Evolutionary conservation across 176 grass and related monocot genomes (phyloP).

Genomic region (Poa pratensis): DNA sequence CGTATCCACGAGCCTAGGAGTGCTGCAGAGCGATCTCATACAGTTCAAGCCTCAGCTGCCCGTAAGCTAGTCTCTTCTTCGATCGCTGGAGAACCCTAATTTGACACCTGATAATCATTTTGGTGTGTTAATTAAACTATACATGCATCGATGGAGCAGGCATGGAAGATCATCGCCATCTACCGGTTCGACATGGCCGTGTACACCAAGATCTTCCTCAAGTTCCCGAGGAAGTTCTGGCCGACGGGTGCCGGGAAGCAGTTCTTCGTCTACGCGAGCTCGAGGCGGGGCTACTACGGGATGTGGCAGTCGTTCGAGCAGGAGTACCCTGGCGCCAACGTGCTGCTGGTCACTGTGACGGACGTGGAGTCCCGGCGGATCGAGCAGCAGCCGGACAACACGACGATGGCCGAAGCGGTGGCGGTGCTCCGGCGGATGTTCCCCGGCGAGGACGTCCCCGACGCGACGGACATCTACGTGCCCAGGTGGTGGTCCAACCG

Average conservation of each 20-base stretch:
- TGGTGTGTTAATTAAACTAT: neutral
- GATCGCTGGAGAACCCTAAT: too few relatives aligned
- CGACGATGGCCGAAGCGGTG: conserved; percentile 60
- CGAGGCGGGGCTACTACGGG: conserved; percentile 66
- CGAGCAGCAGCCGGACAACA: conserved; percentile 57
- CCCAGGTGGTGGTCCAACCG: conserved; percentile 65
- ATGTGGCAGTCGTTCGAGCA: conserved; percentile 69
- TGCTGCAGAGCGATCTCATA: conserved; percentile 69
- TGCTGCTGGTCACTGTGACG: conserved; percentile 65
- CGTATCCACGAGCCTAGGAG: conserved; percentile 61
- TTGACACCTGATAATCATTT: neutral
- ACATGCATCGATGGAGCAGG: neutral
- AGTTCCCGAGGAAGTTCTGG: conserved; percentile 68
- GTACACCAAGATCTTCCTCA: conserved; percentile 84
- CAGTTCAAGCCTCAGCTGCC: conserved; percentile 60
- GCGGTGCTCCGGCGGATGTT: conserved; percentile 64
- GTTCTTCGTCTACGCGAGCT: conserved; percentile 68
- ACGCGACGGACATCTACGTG: conserved; percentile 61
- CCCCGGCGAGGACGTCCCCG: conserved; percentile 46
- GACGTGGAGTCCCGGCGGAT: conserved; percentile 66
- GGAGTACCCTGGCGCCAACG: conserved; percentile 54
- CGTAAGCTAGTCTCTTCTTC: neutral
- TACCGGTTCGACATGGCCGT: conserved; percentile 72
- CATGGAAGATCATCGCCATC: conserved; percentile 56
- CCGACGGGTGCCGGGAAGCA: conserved; percentile 52